phyloP scores from a whole-genome alignment of 75 land plant species.

The Gnetum montanum region DNA sequence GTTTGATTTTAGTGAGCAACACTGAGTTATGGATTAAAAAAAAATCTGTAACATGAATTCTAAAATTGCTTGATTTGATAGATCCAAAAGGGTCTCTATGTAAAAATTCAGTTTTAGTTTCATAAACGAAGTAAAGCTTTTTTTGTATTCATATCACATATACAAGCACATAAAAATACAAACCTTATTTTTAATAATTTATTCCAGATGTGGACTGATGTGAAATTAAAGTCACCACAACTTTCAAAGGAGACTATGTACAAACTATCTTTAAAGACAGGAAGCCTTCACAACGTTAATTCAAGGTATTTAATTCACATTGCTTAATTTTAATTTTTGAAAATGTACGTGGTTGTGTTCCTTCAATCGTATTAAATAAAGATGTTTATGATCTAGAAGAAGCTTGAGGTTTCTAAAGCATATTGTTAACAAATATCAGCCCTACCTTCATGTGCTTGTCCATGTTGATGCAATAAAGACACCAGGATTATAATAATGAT shows the following conservation, averaged over 20 bases:
- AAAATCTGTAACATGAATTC: background rate
- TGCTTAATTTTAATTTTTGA: too few relatives aligned
- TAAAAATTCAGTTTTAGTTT: background rate
- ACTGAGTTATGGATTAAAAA: background rate
- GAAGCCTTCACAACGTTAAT: constrained; percentile 40
- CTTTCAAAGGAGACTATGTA: constrained; percentile 56
- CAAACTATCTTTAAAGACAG: constrained; percentile 66
- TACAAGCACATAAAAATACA: too few relatives aligned
- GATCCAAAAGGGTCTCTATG: background rate
- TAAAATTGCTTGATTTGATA: background rate
- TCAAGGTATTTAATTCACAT: too few relatives aligned
- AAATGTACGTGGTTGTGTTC: too few relatives aligned
- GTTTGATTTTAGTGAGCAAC: background rate
- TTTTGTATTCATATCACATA: too few relatives aligned
- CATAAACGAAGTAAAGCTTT: background rate
- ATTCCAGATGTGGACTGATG: constrained; percentile 79
- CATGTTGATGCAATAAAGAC: too few relatives aligned
- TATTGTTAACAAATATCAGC: too few relatives aligned
- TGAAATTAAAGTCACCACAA: constrained; percentile 81
- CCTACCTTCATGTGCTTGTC: too few relatives aligned
- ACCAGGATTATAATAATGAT: too few relatives aligned
- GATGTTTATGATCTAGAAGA: too few relatives aligned
- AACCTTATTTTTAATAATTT: background rate
- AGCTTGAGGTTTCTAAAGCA: too few relatives aligned
- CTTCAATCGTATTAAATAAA: too few relatives aligned